These are phyloP conservation scores for Phlebopus sp. DNA, from an alignment of 1,284 basidiomycete genomes.

Conservation along the genomic window DNA sequence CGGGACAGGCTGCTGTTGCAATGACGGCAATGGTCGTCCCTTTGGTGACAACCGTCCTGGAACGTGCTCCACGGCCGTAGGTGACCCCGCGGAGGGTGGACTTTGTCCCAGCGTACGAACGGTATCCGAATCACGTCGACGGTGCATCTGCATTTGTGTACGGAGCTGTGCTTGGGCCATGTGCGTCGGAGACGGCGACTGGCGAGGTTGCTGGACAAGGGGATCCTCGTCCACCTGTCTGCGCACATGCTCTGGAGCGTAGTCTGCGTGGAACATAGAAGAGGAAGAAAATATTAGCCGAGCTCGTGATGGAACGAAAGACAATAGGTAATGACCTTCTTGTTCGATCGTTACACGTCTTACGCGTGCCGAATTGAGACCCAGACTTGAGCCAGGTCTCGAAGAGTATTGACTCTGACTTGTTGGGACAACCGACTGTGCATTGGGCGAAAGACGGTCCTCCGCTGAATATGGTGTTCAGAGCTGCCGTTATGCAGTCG, in stretches of 20 bases:
- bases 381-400: constrained; percentile 54
- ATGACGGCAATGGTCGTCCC: constrained; percentile 15
- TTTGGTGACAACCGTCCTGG: constrained; percentile 26
- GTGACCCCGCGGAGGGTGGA: constrained; percentile 31
- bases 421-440: constrained; percentile 28
- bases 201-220: constrained; percentile 35
- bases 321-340: constrained; percentile 36
- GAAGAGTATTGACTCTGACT: constrained; percentile 37
- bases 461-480: constrained; percentile 19
- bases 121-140: constrained; percentile 72
- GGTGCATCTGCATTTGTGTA: constrained; percentile 40
- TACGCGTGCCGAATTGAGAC: constrained; percentile 33
- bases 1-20: constrained; percentile 29
- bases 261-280: constrained; percentile 30
- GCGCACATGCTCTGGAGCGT: constrained; percentile 22
- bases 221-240: constrained; percentile 17
- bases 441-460: constrained; percentile 29
- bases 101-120: constrained; percentile 45
- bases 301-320: constrained; percentile 4
- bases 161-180: constrained; percentile 29
- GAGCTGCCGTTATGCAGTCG: constrained; percentile 5
- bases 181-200: constrained; percentile 56
- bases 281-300: constrained; percentile 10
- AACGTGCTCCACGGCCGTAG: constrained; percentile 39
- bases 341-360: constrained; percentile 36